phyloP scores from a whole-genome alignment of 805 yeast genomes.

The Torulaspora delbrueckii region DNA sequence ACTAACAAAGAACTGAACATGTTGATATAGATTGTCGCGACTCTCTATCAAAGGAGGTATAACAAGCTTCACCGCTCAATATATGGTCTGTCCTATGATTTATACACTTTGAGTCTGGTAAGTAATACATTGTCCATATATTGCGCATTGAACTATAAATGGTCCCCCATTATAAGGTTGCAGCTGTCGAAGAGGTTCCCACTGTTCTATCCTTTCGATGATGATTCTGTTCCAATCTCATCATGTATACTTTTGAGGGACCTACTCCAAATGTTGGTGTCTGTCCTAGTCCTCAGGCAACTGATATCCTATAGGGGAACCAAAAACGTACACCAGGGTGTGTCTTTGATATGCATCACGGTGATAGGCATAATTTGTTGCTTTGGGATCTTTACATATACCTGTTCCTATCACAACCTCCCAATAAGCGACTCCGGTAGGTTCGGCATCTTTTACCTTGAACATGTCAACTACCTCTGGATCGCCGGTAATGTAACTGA shows the following conservation, averaged over 20 bases:
- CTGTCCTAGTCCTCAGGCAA: slow-evolving; percentile 28
- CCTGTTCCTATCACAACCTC: slow-evolving; percentile 20
- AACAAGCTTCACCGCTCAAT: slow-evolving; percentile 32
- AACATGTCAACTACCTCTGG: slow-evolving; percentile 42
- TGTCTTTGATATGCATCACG: slow-evolving; percentile 26
- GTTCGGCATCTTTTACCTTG: slow-evolving; percentile 37
- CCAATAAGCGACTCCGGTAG: slow-evolving; percentile 25
- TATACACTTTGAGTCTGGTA: slow-evolving; percentile 19
- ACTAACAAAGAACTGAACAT: neutral
- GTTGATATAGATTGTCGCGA: slow-evolving; percentile 13
- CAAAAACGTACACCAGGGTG: slow-evolving; percentile 37
- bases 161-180: slow-evolving; percentile 20
- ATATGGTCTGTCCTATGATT: slow-evolving; percentile 39
- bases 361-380: slow-evolving; percentile 4
- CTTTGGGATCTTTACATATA: slow-evolving; percentile 20
- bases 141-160: slow-evolving; percentile 25
- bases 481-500: slow-evolving; percentile 27
- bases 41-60: slow-evolving; percentile 25
- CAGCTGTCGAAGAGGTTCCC: slow-evolving; percentile 38
- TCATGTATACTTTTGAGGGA: slow-evolving; percentile 20
- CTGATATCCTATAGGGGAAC: slow-evolving; percentile 29
- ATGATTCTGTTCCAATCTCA: slow-evolving; percentile 24
- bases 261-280: slow-evolving; percentile 8
- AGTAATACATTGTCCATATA: slow-evolving; percentile 18
- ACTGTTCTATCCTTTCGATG: slow-evolving; percentile 22